Conservation (phyloP, 2,329 filamentous ascomycete genomes). For the Paraphaeosphaeria minitans region DNA sequence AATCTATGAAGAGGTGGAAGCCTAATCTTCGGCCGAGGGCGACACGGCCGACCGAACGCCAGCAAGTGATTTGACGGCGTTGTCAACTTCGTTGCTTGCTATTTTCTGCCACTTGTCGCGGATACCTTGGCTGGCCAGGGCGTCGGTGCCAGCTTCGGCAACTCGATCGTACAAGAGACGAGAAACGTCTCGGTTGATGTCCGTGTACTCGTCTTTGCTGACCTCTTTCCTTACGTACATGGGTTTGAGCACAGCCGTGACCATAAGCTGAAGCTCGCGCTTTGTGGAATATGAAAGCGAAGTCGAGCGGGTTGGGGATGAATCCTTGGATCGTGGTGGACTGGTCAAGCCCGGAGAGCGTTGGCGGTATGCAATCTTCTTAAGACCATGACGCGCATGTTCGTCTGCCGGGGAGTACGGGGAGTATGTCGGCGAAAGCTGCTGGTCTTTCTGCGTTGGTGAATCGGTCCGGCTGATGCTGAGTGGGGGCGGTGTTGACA, state of each 20-base stretch:
- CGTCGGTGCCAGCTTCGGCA: conserved; percentile 53
- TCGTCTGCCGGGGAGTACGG: conserved; percentile 61
- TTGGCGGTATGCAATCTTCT: conserved; percentile 31
- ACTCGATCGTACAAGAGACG: conserved; percentile 80
- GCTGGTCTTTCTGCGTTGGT: conserved; percentile 52
- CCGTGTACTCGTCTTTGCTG: conserved; percentile 87
- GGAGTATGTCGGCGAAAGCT: conserved; percentile 74
- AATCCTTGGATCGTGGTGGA: conserved; percentile 61
- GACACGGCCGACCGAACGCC: conserved; percentile 22
- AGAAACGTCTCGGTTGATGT: conserved; percentile 88
- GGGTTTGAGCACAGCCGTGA: conserved; percentile 80
- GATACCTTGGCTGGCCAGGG: conserved; percentile 66
- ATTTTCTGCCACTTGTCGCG: conserved; percentile 75
- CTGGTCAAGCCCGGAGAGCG: conserved; percentile 43
- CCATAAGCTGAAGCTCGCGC: conserved; percentile 85
- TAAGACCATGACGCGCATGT: conserved; percentile 44
- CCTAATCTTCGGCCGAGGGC: conserved; percentile 35
- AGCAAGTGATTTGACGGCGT: conserved; percentile 61
- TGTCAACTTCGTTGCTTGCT: conserved; percentile 78
- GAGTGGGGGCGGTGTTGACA: conserved; percentile 71
- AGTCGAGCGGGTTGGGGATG: conserved; percentile 68
- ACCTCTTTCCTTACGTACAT: conserved; percentile 80
- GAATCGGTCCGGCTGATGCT: conserved; percentile 66
- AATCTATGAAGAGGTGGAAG: conserved; percentile 27
- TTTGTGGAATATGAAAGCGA: conserved; percentile 81